Percentiles rank a stretch among this genome's conserved stretches.
Conservation (phyloP, 495 filamentous ascomycete species). For the Penicillium samsonianum region DNA sequence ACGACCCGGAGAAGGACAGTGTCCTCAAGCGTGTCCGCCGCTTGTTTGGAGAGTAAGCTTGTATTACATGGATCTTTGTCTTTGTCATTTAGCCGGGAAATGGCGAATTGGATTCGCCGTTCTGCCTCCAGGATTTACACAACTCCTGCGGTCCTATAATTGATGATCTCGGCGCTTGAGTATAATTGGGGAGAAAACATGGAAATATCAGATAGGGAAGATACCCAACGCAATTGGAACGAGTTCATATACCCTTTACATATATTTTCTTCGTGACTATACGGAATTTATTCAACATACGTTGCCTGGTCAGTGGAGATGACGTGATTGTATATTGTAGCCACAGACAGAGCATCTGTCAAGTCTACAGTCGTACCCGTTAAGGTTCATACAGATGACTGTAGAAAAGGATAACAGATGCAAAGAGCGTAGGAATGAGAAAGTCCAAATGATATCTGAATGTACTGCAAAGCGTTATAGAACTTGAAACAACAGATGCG, state of each 20-base stretch:
- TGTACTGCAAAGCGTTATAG: slow-evolving; percentile 10
- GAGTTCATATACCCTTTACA: slow-evolving; percentile 17
- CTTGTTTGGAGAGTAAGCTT: slow-evolving; percentile 81
- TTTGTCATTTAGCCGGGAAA: slow-evolving; percentile 9
- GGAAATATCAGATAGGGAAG: slow-evolving; percentile 27
- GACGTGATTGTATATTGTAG: slow-evolving; percentile 1
- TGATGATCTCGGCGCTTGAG: slow-evolving; percentile 9
- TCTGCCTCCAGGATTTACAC: not conserved
- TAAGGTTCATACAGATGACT: slow-evolving; percentile 6
- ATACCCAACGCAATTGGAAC: slow-evolving; percentile 31
- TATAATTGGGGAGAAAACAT: slow-evolving; percentile 8
- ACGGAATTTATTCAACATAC: not conserved
- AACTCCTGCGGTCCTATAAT: not conserved
- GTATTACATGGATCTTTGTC: slow-evolving; percentile 2
- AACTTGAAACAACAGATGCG: slow-evolving; percentile 11
- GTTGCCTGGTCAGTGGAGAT: not conserved
- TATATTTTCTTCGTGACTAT: not conserved
- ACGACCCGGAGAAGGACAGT: slow-evolving; percentile 98
- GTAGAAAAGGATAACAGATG: slow-evolving; percentile 3
- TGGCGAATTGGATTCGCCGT: not conserved
- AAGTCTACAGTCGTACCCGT: not conserved
- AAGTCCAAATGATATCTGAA: slow-evolving; percentile 11
- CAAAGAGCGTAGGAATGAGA: slow-evolving; percentile 7
- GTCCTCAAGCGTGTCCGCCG: slow-evolving; percentile 88
- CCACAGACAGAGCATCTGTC: slow-evolving; percentile 11